A percentile compares a stretch with the other conserved stretches of the same genome.
These are phyloP conservation scores for Boletus holoroseus DNA, from an alignment of 1,284 basidiomycete genomes.

Conservation along the genomic window DNA sequence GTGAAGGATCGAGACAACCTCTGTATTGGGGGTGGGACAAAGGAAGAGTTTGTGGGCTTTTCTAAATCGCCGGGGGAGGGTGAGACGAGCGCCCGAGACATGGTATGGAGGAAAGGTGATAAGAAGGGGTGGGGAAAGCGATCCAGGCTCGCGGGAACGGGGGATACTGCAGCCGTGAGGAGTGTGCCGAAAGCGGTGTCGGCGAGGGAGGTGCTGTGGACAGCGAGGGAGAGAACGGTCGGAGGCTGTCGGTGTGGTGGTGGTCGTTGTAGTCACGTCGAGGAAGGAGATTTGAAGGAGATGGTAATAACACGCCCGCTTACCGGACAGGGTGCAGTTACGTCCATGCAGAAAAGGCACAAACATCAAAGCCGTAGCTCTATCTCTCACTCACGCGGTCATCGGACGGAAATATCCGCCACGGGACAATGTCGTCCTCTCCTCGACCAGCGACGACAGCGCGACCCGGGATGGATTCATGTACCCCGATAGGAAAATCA, in stretches of 20 bases:
- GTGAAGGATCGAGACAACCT: conserved; percentile 25
- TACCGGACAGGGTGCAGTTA: neutral
- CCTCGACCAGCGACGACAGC: neutral
- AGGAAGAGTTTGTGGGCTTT: conserved; percentile 12
- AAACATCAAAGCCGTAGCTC: neutral
- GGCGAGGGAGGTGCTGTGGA: neutral
- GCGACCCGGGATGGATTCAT: neutral
- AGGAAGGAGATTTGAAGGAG: neutral
- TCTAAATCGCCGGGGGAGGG: conserved; percentile 23
- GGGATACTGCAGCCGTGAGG: neutral
- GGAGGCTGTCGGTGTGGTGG: neutral
- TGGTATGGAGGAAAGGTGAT: conserved; percentile 1
- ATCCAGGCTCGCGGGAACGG: conserved; percentile 7
- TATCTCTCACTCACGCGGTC: conserved; percentile 19
- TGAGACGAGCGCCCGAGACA: conserved; percentile 17
- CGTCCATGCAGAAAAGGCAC: conserved; percentile 10
- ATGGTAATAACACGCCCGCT: conserved; percentile 1
- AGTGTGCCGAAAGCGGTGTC: neutral
- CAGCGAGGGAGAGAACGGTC: neutral
- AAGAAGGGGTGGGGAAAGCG: neutral
- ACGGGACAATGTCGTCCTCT: conserved; percentile 7
- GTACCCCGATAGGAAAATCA: neutral
- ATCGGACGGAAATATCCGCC: conserved; percentile 17
- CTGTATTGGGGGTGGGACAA: conserved; percentile 30
- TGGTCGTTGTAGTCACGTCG: neutral